These are phyloP conservation scores for Crithidia brevicula DNA, from an alignment of 208 protist genomes.

Conservation along the genomic window DNA sequence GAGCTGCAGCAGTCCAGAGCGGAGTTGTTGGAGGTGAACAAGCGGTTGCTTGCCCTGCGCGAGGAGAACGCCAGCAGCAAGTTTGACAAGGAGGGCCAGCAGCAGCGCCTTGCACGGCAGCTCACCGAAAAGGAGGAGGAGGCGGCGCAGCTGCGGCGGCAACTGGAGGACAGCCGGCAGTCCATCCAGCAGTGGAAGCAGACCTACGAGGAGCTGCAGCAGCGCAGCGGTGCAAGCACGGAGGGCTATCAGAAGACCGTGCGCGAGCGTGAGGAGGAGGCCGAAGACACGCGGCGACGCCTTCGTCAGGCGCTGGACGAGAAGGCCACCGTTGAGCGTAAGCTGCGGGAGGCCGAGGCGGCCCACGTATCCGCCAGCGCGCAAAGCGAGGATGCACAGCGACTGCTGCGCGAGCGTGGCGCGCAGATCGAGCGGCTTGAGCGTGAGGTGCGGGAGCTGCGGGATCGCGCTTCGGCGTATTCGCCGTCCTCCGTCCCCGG, in stretches of 20 bases:
- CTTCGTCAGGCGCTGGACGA: slow-evolving; percentile 45
- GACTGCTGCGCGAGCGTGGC: slow-evolving; percentile 44
- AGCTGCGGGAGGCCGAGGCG: slow-evolving; percentile 42
- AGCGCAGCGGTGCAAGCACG: slow-evolving; percentile 31
- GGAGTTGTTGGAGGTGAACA: slow-evolving; percentile 48
- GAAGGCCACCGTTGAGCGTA: slow-evolving; percentile 41
- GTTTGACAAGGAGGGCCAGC: slow-evolving; percentile 43
- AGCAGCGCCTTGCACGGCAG: slow-evolving; percentile 40
- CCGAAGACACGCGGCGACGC: slow-evolving; percentile 32
- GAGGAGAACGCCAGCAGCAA: slow-evolving; percentile 44
- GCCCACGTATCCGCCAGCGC: slow-evolving; percentile 28
- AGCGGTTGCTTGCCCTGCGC: slow-evolving; percentile 41
- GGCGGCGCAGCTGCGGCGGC: slow-evolving; percentile 45
- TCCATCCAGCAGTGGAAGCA: slow-evolving; percentile 56
- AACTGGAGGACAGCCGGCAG: slow-evolving; percentile 48
- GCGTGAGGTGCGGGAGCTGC: slow-evolving; percentile 48
- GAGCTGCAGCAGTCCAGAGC: slow-evolving; percentile 53
- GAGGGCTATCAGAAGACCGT: slow-evolving; percentile 46
- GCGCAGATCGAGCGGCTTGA: slow-evolving; percentile 48
- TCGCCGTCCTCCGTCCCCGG: too few species aligned
- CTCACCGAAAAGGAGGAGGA: slow-evolving; percentile 57
- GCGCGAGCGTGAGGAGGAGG: slow-evolving; percentile 59
- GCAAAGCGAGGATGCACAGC: slow-evolving; percentile 40
- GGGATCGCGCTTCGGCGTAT: slow-evolving; percentile 24
- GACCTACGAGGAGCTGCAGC: slow-evolving; percentile 55